phyloP scores from a whole-genome alignment of 148 eudicot genomes.

The Rheum nobile region DNA sequence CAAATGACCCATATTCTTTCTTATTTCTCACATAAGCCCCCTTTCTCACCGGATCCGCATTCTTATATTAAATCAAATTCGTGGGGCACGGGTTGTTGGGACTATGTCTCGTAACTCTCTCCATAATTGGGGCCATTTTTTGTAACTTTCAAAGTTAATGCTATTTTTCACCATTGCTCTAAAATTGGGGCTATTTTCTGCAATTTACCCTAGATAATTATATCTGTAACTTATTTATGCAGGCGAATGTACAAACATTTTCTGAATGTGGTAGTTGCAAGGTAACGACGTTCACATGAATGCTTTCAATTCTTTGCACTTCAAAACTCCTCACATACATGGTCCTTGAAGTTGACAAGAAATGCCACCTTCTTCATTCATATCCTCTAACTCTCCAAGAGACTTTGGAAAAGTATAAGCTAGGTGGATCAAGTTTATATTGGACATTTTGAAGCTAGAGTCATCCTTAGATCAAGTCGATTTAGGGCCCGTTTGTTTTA shows the following conservation, averaged over 20 bases:
- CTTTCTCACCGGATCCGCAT: too few species aligned
- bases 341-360: neutral
- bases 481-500: too few species aligned
- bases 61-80: too few species aligned
- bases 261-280: neutral
- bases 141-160: neutral
- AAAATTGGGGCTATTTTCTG: neutral
- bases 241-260: neutral
- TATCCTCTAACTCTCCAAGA: neutral
- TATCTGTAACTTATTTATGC: neutral
- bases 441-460: too few species aligned
- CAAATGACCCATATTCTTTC: too few species aligned
- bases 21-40: too few species aligned
- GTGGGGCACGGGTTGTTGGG: too few species aligned
- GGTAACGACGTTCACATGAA: constrained; percentile 3
- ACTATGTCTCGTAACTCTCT: too few species aligned
- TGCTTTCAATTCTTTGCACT: neutral
- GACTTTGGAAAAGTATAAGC: too few species aligned
- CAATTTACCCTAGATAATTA: neutral
- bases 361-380: neutral
- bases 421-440: too few species aligned
- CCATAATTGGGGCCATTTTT: neutral
- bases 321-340: neutral
- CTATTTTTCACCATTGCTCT: too few species aligned
- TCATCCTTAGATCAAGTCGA: too few species aligned